phyloP scores from a whole-genome alignment of 169 alveolate species.

The Plasmodium berghei region DNA sequence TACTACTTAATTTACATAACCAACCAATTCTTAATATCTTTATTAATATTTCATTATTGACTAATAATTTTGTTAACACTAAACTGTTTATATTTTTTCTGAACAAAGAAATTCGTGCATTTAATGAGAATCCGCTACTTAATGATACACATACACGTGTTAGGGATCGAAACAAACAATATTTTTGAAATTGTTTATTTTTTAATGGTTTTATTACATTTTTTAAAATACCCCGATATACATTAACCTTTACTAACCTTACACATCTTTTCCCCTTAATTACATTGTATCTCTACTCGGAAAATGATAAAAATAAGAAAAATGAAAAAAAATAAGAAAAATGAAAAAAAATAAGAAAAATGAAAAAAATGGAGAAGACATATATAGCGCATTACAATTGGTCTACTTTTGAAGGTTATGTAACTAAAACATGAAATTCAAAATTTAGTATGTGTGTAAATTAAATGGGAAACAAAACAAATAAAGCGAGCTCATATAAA shows the following conservation, averaged over 20 bases:
- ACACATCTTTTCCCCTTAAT: constrained; percentile 4
- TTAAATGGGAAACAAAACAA: no score
- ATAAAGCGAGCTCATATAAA: no score
- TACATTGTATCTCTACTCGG: constrained; percentile 4
- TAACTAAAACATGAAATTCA: no score
- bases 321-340: not conserved
- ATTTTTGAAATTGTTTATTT: constrained; percentile 20
- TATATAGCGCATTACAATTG: not conserved
- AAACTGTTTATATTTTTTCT: constrained; percentile 31
- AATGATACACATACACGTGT: constrained; percentile 70
- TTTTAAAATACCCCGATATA: constrained; percentile 38
- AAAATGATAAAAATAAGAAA: not conserved
- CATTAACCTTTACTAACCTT: not conserved
- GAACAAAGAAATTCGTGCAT: constrained; percentile 34
- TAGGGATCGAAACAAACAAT: constrained; percentile 39
- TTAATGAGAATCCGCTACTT: constrained; percentile 65
- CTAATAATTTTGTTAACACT: constrained; percentile 25
- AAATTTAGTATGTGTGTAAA: no score
- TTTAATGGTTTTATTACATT: constrained; percentile 40
- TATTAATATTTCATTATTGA: constrained; percentile 53
- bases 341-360: not conserved
- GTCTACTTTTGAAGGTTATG: not conserved
- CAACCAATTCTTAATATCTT: constrained; percentile 51
- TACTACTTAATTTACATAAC: constrained; percentile 51
- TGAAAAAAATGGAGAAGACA: no score